Percentiles rank a stretch among this genome's conserved stretches.
Conservation (phyloP, 108 stramenopile species). For the Nitzschia sp. region DNA sequence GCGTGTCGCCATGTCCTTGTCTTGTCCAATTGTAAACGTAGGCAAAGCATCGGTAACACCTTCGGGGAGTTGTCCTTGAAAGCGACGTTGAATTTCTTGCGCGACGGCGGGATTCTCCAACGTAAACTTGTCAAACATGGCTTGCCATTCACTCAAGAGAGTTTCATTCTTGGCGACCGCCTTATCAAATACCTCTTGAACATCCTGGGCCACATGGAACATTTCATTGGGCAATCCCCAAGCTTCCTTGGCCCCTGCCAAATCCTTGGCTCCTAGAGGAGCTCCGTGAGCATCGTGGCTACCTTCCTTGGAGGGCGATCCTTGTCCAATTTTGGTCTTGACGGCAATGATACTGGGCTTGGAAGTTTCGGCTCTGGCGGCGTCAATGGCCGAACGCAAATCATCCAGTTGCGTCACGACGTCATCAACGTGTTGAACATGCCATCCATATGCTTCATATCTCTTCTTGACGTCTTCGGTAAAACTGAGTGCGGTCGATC, state of each 20-base stretch:
- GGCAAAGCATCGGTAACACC: slow-evolving; percentile 86
- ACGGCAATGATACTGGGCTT: slow-evolving; percentile 95
- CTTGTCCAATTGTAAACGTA: slow-evolving; percentile 76
- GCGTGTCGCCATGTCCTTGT: slow-evolving; percentile 90
- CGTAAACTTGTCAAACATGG: slow-evolving; percentile 70
- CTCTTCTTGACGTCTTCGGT: slow-evolving; percentile 95
- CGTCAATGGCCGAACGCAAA: slow-evolving; percentile 81
- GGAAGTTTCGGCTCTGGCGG: slow-evolving; percentile 79
- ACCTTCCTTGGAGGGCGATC: slow-evolving; percentile 86
- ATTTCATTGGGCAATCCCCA: slow-evolving; percentile 67
- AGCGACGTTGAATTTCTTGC: slow-evolving; percentile 89
- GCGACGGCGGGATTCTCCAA: slow-evolving; percentile 85
- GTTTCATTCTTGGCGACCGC: slow-evolving; percentile 56
- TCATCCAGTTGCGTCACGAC: slow-evolving; percentile 76
- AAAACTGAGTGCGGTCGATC: slow-evolving; percentile 86
- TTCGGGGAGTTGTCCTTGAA: slow-evolving; percentile 78
- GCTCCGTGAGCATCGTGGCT: slow-evolving; percentile 86
- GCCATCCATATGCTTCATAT: slow-evolving; percentile 98
- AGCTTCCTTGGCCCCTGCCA: slow-evolving; percentile 57
- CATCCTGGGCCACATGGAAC: slow-evolving; percentile 68
- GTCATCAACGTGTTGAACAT: slow-evolving; percentile 87
- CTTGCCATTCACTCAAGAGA: slow-evolving; percentile 69
- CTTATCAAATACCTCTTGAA: slow-evolving; percentile 62
- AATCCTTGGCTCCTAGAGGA: slow-evolving; percentile 89
- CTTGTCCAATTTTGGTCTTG: slow-evolving; percentile 92